phyloP scores from a whole-genome alignment of 1,284 basidiomycete species.

The Xanthoconium separans region DNA sequence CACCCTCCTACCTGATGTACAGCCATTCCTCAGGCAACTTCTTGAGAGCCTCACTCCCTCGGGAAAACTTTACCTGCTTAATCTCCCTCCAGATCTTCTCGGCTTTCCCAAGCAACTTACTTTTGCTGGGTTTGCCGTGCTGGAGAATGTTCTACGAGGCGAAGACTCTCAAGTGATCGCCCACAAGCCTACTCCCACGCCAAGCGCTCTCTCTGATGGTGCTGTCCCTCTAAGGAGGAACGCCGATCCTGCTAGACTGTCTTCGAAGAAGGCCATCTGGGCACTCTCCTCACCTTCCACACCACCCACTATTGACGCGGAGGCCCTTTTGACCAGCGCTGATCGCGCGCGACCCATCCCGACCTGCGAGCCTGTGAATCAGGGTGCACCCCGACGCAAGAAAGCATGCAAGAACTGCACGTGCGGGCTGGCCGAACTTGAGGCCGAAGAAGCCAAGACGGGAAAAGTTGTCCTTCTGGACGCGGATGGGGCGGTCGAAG shows the following conservation, averaged over 20 bases:
- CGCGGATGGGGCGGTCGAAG: constrained; percentile 56
- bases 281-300: constrained; percentile 58
- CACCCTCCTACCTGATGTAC: constrained; percentile 49
- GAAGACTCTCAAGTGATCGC: constrained; percentile 49
- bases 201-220: constrained; percentile 36
- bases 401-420: constrained; percentile 94
- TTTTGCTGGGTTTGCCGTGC: constrained; percentile 59
- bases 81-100: constrained; percentile 45
- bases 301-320: constrained; percentile 74
- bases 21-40: constrained; percentile 57
- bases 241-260: constrained; percentile 53
- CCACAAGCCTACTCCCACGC: constrained; percentile 59
- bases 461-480: constrained; percentile 70
- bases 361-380: constrained; percentile 61
- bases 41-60: constrained; percentile 56
- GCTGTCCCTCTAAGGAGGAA: constrained; percentile 50
- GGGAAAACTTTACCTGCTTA: constrained; percentile 66
- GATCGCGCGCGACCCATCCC: constrained; percentile 70
- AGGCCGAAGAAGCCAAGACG: constrained; percentile 69
- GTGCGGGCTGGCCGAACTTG: constrained; percentile 90
- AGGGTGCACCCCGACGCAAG: constrained; percentile 62
- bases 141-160: constrained; percentile 40
- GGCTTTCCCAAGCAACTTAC: constrained; percentile 57
- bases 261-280: constrained; percentile 81
- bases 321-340: constrained; percentile 69